Base-by-base conservation (phyloP, 2,329 filamentous ascomycete genomes). In the Colletotrichum noveboracense region DNA sequence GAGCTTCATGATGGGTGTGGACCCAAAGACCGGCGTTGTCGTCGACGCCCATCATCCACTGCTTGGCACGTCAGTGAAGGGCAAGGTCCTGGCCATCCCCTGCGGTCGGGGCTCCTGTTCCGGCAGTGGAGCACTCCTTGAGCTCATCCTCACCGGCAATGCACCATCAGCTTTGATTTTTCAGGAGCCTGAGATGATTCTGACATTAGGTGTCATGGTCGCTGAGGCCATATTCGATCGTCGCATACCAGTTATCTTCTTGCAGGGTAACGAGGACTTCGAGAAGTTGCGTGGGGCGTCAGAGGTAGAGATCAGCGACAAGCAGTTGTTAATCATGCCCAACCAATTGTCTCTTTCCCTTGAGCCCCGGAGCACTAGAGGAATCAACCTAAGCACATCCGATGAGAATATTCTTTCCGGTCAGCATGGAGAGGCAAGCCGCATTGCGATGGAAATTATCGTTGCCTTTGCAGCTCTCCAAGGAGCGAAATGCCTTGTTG, bases 1-100 rank as follows among this genome's bases (percentile, higher is more conserved):
- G 24, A 89, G 87, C 78, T 88, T 89, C 79, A 88, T 86, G 87
- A 85, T 85, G 9, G 87, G 87, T 0, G 84, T 88, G 2, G 77
- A 86, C 52, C 80, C 85, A 2, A 70, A 80, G 5, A 87, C 83
- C 1, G 86, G 88, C 43, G 76, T 82, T 14, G 80, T 89, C 1
- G 84, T 88, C 61, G 88, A 89, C 70, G 82, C 80, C 2, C 85
- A 87, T 52, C 87, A 89, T 69, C 84, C 85, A 0, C 77, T 89
- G 3, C 78, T 77, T 8, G 86, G 86, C 0, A 38, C 79, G 7
- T 76, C 65, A 18, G 71, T 89, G 1, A 77, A 80, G 5, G 80
- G 79, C 13, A 78, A 79, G 0, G 78, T 88, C 2, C 80, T 89
- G 0, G 87, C 85, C 2, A 86, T 89, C 16, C 87, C 88, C 0